Base-by-base conservation (phyloP, 2,329 filamentous ascomycete species). In the Talaromyces rugulosus region DNA sequence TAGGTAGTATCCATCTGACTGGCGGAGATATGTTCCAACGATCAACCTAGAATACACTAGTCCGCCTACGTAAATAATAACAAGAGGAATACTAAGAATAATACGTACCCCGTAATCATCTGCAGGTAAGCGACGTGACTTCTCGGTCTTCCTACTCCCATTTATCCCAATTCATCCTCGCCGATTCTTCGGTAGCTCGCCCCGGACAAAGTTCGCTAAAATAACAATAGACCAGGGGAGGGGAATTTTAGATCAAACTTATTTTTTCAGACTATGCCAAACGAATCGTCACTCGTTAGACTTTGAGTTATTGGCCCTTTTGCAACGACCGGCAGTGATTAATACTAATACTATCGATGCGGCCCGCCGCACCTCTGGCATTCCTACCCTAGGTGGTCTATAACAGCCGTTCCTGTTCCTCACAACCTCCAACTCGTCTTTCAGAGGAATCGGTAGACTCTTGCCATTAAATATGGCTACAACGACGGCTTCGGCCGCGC, bases 401-500 rank as follows among this genome's bases (percentile, higher is more conserved):
- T 14, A 47, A 11, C n/a, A 8, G 23, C 18, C 44, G 9, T 47
- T 47, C 11, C 7, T 27, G 18, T 27, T 47, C 18, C 44, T 47
- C 3, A 27, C 44, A 27, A 47, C 18, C 18, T 47, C 11, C 44
- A 47, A 3, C 44, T 27, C 18, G n/a, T 27, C 23, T 47, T 12
- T 4, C 9, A 47, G 23, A 27, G 44, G 44, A 18, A 27, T 47
- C 9, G 18, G 18, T 14, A n/a, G 44, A 27, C 36, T 31, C 50
- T 28, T 31, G 50, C 50, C 50, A 31, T 52, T 3, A 12, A 54
- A 54, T 16, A 62, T 62, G 61, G 61, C 61, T 34, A 53, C 57
- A 5, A 62, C 61, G 18, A 53, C 30, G 27, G 50, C 50, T 2
- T 53, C 50, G 50, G 50, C 50, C 28, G 27, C 50, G 12, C 50